Base-by-base conservation (phyloP, 75 land plant species). In the Adiantum capillusveneris region DNA sequence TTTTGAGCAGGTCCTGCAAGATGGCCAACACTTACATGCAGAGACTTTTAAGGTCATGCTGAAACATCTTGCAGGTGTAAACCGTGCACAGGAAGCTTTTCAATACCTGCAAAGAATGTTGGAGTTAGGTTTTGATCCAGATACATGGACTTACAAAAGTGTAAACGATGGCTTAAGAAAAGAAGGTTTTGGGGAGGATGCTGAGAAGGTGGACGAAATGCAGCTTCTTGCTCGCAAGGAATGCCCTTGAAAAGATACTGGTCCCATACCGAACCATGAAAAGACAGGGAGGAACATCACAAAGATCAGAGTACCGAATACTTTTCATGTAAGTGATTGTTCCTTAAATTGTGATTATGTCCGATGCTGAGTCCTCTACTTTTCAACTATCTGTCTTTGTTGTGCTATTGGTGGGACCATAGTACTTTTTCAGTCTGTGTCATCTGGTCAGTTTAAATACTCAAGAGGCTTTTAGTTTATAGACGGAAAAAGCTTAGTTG, bases 1-100 rank as follows among this genome's bases (percentile, higher is more conserved):
- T 1, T 53, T 53, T 25, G 2, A 1, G 5, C 25, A 26, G 18
- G 3, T 53, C 12, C 6, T 53, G 1, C 14, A 53, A 25, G 55
- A 53, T 53, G 55, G 55, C 3, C 7, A 5, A 53, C 55, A 53
- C 28, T 26, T 53, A 26, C 25, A 53, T 53, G 18, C 55, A 53
- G 55, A 53, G 5, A 24, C 24, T 3, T 53, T 53, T 27, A 53
- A 53, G 29, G 55, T 26, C 6, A 53, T 53, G 55, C 55, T 53
- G 25, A 53, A 53, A 27, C 24, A 24, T 5, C 28, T 53, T 12
- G 2, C 28, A 24, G 29, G 14, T 1, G 25, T 27, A 25, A 24
- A 13, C 5, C 28, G 13, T 26, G 55, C 24, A 12, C 25, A 53
- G 29, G 55, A 53, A 12, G 55, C 55, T 25, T 53, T 19, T 26